phyloP scores from a whole-genome alignment of 305 asterid genomes.

The Solanum hybrid region DNA sequence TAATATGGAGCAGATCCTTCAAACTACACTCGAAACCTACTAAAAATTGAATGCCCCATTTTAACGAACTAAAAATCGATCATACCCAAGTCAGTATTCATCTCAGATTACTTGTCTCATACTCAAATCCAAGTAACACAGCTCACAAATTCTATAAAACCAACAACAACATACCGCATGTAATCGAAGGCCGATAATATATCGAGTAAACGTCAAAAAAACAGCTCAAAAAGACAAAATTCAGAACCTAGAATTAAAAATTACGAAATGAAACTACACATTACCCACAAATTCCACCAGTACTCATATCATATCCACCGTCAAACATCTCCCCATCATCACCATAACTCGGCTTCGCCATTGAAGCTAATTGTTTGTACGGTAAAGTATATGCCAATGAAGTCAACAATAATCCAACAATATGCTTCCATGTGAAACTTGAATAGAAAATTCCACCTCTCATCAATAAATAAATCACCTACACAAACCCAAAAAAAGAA shows the following conservation, averaged over 20 bases:
- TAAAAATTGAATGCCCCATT: neutral
- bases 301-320: conserved; percentile 93
- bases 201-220: neutral
- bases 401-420: conserved; percentile 56
- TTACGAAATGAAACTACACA: neutral
- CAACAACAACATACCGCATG: neutral
- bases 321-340: conserved; percentile 74
- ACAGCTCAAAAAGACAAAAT: neutral
- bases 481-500: conserved; percentile 4
- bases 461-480: conserved; percentile 64
- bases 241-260: neutral
- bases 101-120: neutral
- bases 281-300: conserved; percentile 92
- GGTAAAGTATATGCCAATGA: conserved; percentile 67
- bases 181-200: neutral
- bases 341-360: conserved; percentile 67
- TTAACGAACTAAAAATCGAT: neutral
- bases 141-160: neutral
- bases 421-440: conserved; percentile 83
- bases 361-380: conserved; percentile 67
- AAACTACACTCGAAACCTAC: neutral
- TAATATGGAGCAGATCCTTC: neutral
- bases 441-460: conserved; percentile 74
- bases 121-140: neutral
- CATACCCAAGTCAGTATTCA: neutral